phyloP scores from a whole-genome alignment of 306 rosid species.

The Quercus bicolor region DNA sequence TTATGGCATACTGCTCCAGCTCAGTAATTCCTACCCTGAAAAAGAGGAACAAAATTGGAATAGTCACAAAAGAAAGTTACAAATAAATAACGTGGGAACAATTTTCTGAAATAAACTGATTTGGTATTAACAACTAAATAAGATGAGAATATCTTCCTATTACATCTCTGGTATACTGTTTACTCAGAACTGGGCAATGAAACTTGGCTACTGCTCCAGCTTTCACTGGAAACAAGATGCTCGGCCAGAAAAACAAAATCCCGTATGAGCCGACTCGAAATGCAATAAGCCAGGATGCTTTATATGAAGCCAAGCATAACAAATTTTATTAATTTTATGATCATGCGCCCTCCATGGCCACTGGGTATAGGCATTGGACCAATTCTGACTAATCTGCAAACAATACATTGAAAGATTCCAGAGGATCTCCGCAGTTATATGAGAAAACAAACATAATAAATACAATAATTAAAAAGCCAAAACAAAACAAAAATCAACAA shows the following conservation, averaged over 20 bases:
- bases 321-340: constrained; percentile 1
- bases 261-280: too few relatives aligned
- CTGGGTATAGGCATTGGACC: neutral
- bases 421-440: constrained; percentile 13
- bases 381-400: constrained; percentile 7
- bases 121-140: neutral
- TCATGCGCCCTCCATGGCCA: constrained; percentile 1
- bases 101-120: neutral
- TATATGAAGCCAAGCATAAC: neutral
- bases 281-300: neutral
- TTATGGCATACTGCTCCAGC: too few relatives aligned
- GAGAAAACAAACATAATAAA: constrained; percentile 11
- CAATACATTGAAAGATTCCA: constrained; percentile 19
- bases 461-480: constrained; percentile 29
- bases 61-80: neutral
- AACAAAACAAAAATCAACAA: constrained; percentile 30
- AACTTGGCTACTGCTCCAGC: neutral
- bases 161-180: neutral
- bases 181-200: neutral
- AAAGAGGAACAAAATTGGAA: neutral
- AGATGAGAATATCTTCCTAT: neutral
- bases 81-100: neutral
- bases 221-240: neutral
- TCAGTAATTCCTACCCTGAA: too few relatives aligned
- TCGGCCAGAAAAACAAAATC: neutral